Evolutionary conservation across 1,284 basidiomycete genomes (phyloP).

Genomic region (Puccinia horiana): DNA sequence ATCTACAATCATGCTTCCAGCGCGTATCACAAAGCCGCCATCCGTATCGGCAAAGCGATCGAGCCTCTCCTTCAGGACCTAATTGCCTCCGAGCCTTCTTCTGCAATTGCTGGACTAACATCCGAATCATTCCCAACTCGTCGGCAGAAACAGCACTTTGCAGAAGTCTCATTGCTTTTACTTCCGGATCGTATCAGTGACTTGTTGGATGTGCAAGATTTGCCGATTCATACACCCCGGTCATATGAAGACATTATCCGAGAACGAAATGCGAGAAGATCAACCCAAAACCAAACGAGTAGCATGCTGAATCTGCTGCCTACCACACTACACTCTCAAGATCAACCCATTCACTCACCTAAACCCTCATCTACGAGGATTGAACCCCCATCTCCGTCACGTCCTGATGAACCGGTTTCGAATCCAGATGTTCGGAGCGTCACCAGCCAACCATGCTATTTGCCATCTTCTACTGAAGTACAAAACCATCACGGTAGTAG

Average conservation of each 20-base stretch:
- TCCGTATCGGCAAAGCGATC: slow-evolving; percentile 68
- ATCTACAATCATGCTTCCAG: slow-evolving; percentile 80
- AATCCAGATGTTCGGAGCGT: slow-evolving; percentile 2
- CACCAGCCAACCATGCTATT: neutral
- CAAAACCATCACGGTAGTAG: neutral
- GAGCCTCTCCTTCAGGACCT: slow-evolving; percentile 64
- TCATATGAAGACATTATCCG: slow-evolving; percentile 39
- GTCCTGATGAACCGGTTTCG: neutral
- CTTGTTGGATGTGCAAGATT: slow-evolving; percentile 8
- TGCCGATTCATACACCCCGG: neutral
- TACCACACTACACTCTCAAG: neutral
- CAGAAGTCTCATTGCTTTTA: slow-evolving; percentile 20
- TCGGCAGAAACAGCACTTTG: slow-evolving; percentile 38
- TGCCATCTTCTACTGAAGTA: neutral
- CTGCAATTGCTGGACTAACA: slow-evolving; percentile 29
- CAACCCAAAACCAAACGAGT: slow-evolving; percentile 4
- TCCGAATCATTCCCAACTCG: slow-evolving; percentile 28
- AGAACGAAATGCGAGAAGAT: slow-evolving; percentile 31
- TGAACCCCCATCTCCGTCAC: neutral
- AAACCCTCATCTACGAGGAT: neutral
- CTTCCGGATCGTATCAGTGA: slow-evolving; percentile 29
- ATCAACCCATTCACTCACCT: neutral
- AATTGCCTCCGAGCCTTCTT: slow-evolving; percentile 15
- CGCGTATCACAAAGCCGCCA: slow-evolving; percentile 72
- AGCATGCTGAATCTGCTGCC: neutral